Evolutionary conservation across 2,329 filamentous ascomycete genomes (phyloP).

Genomic region (Celoporthe dispersa): DNA sequence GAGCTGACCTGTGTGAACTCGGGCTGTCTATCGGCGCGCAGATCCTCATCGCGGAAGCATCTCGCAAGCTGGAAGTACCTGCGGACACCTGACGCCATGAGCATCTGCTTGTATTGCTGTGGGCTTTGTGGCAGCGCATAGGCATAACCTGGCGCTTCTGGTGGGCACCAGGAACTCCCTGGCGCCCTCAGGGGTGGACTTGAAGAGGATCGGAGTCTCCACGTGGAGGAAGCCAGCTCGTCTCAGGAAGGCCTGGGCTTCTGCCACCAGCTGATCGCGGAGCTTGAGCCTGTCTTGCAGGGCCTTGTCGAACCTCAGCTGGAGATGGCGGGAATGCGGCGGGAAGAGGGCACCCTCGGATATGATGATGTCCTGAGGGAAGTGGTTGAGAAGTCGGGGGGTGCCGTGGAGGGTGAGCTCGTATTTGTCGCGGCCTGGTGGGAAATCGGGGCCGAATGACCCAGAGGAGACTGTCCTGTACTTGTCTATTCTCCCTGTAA

Average conservation of each 20-base stretch:
- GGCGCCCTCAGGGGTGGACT: conserved; percentile 94
- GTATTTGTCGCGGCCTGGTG: conserved; percentile 32
- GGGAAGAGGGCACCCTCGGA: conserved; percentile 75
- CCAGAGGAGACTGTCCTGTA: conserved; percentile 22
- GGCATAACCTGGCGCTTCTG: conserved; percentile 70
- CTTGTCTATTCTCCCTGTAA: conserved; percentile 45
- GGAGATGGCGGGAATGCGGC: conserved; percentile 77
- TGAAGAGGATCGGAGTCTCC: conserved; percentile 94
- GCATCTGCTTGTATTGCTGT: conserved; percentile 97
- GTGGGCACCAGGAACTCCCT: conserved; percentile 94
- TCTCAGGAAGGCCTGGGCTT: conserved; percentile 58
- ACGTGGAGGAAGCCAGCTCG: conserved; percentile 72
- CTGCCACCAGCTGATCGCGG: conserved; percentile 63
- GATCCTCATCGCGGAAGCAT: conserved; percentile 94
- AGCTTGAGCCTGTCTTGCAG: conserved; percentile 72
- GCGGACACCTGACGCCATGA: conserved; percentile 86
- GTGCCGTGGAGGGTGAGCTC: conserved; percentile 69
- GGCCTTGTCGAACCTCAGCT: conserved; percentile 74
- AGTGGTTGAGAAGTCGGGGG: conserved; percentile 71
- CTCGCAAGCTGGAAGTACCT: conserved; percentile 91
- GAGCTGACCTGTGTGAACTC: conserved; percentile 83
- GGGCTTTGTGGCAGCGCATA: conserved; percentile 96
- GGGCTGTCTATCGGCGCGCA: conserved; percentile 89
- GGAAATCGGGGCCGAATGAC: conserved; percentile 28
- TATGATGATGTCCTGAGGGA: conserved; percentile 77